These are phyloP conservation scores for Simmondsia chinensis DNA, from an alignment of 148 eudicot species.

Conservation along the genomic window DNA sequence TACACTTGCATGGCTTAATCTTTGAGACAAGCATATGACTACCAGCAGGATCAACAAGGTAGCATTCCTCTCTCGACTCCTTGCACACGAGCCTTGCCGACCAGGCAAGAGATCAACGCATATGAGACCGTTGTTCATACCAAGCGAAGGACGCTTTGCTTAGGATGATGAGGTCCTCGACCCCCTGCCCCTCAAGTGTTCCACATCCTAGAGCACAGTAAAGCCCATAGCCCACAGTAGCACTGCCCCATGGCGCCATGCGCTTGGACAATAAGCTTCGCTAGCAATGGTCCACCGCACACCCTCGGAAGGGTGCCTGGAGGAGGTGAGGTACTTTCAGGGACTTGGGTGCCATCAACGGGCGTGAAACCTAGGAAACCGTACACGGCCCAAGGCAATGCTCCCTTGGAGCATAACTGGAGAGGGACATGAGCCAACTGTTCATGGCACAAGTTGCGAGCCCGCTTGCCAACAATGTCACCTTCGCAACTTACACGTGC, in stretches of 20 bases:
- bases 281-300: not conserved
- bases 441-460: not conserved
- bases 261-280: not conserved
- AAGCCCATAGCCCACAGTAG: not conserved
- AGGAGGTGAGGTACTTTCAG: not conserved
- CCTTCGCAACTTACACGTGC: not conserved
- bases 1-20: slow-evolving; percentile 9
- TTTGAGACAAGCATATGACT: slow-evolving; percentile 14
- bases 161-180: too few relatives aligned
- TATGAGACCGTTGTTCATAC: too few relatives aligned
- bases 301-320: not conserved
- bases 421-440: not conserved
- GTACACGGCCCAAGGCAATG: not conserved
- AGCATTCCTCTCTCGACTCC: not conserved
- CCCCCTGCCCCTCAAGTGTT: not conserved
- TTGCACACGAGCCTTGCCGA: too few relatives aligned
- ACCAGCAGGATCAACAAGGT: slow-evolving; percentile 8
- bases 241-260: not conserved
- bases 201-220: not conserved
- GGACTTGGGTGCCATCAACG: not conserved
- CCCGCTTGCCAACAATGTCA: not conserved
- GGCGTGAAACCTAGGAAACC: not conserved
- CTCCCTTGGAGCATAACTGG: not conserved
- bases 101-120: too few relatives aligned
- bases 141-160: too few relatives aligned